phyloP scores from a whole-genome alignment of 768 basidiomycete genomes.

The Phaeolepiota aurea region DNA sequence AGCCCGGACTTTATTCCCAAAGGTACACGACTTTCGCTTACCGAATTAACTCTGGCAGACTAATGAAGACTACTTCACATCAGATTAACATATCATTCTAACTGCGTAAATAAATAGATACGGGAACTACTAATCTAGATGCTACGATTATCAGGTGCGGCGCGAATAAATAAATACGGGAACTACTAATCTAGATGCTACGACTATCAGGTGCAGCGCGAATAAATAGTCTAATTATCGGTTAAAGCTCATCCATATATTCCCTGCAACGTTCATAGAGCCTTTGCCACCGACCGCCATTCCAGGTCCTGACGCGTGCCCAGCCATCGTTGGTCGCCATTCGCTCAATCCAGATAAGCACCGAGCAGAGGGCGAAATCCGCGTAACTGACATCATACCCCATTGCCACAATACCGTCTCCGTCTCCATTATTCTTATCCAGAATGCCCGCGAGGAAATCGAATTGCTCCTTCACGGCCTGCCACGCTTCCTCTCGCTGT shows the following conservation, averaged over 20 bases:
- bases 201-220: too few relatives aligned
- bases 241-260: conserved; percentile 61
- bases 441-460: conserved; percentile 54
- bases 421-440: conserved; percentile 60
- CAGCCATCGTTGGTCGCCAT: conserved; percentile 71
- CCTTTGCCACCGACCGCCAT: conserved; percentile 57
- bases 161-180: too few relatives aligned
- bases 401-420: conserved; percentile 56
- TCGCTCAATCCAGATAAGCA: conserved; percentile 67
- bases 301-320: conserved; percentile 61
- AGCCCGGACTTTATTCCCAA: too few relatives aligned
- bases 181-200: too few relatives aligned
- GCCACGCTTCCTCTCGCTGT: conserved; percentile 59
- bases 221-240: too few relatives aligned
- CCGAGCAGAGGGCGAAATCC: conserved; percentile 66
- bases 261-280: conserved; percentile 54
- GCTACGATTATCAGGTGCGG: too few relatives aligned
- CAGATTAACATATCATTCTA: too few relatives aligned
- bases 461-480: conserved; percentile 57
- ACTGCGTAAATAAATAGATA: too few relatives aligned
- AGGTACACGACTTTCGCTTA: too few relatives aligned
- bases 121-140: too few relatives aligned
- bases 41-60: too few relatives aligned
- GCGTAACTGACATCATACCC: conserved; percentile 63
- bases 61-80: too few relatives aligned